Percentiles rank a stretch among this genome's conserved stretches.
Evolutionary conservation across 768 basidiomycete species (phyloP).

Genomic region (Chiua virens): DNA sequence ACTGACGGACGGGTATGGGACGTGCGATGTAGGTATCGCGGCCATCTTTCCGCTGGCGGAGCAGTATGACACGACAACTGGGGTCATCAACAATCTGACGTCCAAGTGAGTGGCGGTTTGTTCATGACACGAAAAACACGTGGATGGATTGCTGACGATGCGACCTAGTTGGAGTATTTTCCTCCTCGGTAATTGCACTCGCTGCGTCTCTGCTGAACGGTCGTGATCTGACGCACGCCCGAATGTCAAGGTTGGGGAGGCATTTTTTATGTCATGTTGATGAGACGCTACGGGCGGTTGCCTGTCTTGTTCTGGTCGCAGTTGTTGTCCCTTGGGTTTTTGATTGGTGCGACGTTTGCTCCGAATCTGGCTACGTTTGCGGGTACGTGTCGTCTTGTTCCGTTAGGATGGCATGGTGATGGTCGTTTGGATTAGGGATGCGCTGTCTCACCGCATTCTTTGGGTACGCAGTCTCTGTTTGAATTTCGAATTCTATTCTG

Average conservation of each 20-base stretch:
- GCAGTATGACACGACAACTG: conserved; percentile 45
- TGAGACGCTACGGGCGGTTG: conserved; percentile 30
- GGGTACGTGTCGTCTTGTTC: conserved; percentile 25
- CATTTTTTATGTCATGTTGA: conserved; percentile 29
- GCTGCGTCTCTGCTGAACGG: not conserved
- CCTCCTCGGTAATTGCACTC: conserved; percentile 34
- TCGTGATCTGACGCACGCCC: conserved; percentile 6
- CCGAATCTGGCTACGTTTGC: conserved; percentile 48
- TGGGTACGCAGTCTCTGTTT: conserved; percentile 17
- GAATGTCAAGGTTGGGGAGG: conserved; percentile 29
- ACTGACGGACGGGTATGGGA: not conserved
- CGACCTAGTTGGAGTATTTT: conserved; percentile 46
- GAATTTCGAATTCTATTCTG: not conserved
- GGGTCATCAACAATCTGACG: conserved; percentile 51
- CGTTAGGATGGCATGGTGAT: not conserved
- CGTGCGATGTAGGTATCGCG: conserved; percentile 43
- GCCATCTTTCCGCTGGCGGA: conserved; percentile 46
- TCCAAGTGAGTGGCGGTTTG: conserved; percentile 32
- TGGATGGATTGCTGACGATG: conserved; percentile 1
- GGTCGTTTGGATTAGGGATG: conserved; percentile 21
- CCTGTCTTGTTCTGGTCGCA: conserved; percentile 34
- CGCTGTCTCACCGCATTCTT: conserved; percentile 34
- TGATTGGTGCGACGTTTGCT: conserved; percentile 52
- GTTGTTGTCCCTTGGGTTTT: conserved; percentile 45
- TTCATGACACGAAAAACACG: not conserved